phyloP scores from a whole-genome alignment of 371 early-diverging fungal genomes.

The Entomophthora muscae region DNA sequence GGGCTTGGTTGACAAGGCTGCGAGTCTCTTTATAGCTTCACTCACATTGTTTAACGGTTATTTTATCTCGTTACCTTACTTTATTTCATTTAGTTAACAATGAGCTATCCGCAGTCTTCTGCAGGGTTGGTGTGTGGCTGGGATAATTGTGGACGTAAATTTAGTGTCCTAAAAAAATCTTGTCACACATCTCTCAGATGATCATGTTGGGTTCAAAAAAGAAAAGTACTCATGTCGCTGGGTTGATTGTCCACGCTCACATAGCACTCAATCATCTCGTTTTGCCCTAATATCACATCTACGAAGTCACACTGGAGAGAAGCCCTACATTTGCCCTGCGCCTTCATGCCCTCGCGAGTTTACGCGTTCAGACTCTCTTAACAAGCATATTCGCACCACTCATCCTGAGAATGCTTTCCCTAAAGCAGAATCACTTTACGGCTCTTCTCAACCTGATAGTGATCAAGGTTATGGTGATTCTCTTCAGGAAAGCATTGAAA shows the following conservation, averaged over 20 bases:
- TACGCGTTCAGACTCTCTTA: constrained; percentile 12
- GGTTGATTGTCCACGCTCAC: constrained; percentile 32
- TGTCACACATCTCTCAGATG: constrained; percentile 35
- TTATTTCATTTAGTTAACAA: too few species aligned
- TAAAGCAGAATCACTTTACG: neutral
- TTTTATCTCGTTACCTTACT: too few species aligned
- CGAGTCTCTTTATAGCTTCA: too few species aligned
- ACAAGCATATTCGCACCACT: neutral
- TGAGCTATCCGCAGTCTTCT: neutral
- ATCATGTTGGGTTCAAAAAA: constrained; percentile 46
- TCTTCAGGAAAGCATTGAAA: neutral
- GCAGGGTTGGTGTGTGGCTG: neutral
- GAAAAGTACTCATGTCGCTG: constrained; percentile 41
- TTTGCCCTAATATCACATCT: constrained; percentile 46
- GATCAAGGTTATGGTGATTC: neutral
- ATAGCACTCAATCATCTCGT: constrained; percentile 36
- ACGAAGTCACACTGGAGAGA: constrained; percentile 48
- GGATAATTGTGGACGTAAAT: neutral
- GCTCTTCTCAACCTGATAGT: neutral
- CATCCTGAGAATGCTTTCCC: neutral
- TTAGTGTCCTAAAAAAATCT: constrained; percentile 16
- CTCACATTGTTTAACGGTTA: too few species aligned
- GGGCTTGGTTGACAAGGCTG: too few species aligned
- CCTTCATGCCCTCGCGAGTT: constrained; percentile 19
- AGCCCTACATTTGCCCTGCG: constrained; percentile 34